Conservation (phyloP, 352 stramenopile species). For the Blastocystis sp. region DNA sequence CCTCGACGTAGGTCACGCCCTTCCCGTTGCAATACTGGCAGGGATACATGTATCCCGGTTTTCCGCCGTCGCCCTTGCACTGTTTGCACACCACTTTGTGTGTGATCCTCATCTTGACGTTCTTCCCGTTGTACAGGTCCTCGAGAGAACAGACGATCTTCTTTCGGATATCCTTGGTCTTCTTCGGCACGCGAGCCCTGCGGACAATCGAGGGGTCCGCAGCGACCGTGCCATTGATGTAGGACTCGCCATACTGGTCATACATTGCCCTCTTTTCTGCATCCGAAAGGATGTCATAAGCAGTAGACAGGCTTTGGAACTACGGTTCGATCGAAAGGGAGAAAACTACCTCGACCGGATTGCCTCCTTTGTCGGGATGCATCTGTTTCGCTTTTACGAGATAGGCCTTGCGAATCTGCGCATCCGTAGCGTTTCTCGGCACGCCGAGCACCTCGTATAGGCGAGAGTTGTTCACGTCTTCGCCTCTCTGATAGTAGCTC, state of each 20-base stretch:
- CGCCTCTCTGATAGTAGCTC: neutral
- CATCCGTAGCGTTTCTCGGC: slow-evolving; percentile 79
- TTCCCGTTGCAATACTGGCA: slow-evolving; percentile 90
- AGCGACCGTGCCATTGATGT: slow-evolving; percentile 89
- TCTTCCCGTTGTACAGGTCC: slow-evolving; percentile 99
- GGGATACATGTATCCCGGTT: slow-evolving; percentile 84
- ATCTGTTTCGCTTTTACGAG: slow-evolving; percentile 85
- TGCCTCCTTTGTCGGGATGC: slow-evolving; percentile 95
- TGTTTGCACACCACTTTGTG: slow-evolving; percentile 84
- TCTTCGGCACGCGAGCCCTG: slow-evolving; percentile 76
- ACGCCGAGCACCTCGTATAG: slow-evolving; percentile 84
- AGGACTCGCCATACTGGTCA: slow-evolving; percentile 92
- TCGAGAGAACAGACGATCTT: slow-evolving; percentile 92
- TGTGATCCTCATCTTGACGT: slow-evolving; percentile 91
- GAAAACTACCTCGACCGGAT: slow-evolving; percentile 81
- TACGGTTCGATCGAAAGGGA: neutral
- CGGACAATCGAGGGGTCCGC: slow-evolving; percentile 76
- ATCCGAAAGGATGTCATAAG: slow-evolving; percentile 93
- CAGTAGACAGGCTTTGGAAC: slow-evolving; percentile 87
- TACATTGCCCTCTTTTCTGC: slow-evolving; percentile 82
- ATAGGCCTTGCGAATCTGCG: slow-evolving; percentile 85
- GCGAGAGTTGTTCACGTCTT: slow-evolving; percentile 77
- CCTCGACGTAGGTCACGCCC: slow-evolving; percentile 86
- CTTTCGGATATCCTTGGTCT: slow-evolving; percentile 89
- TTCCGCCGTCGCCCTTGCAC: slow-evolving; percentile 84